Percentiles rank a stretch among this genome's conserved stretches.
Conservation (phyloP, 202 grass and related monocot species). For the Digitaria exilis region DNA sequence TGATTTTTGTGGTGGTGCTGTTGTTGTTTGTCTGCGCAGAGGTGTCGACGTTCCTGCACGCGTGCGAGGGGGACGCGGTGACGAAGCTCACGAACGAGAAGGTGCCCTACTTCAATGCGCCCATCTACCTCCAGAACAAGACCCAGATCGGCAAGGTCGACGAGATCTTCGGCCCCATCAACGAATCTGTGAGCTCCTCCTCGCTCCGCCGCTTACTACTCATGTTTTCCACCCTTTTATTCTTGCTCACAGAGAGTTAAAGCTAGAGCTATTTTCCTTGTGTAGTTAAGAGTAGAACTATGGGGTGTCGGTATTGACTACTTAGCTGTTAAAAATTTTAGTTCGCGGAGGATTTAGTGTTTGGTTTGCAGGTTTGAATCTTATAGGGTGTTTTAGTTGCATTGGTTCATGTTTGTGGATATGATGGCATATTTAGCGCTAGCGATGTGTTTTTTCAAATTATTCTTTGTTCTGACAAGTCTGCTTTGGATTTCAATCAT, state of each 20-base stretch:
- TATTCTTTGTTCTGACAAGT: not conserved
- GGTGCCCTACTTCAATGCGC: constrained; percentile 98
- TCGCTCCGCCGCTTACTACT: not conserved
- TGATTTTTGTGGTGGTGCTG: not conserved
- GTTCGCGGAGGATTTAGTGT: not conserved
- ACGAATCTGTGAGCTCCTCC: constrained; percentile 76
- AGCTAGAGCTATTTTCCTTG: not conserved
- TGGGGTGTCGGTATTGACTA: not conserved
- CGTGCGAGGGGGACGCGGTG: constrained; percentile 86
- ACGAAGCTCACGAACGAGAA: constrained; percentile 99
- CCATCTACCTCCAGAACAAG: constrained; percentile 94
- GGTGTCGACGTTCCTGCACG: constrained; percentile 89
- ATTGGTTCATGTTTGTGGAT: not conserved
- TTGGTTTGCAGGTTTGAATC: not conserved
- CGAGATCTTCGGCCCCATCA: constrained; percentile 98
- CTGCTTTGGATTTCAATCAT: not conserved
- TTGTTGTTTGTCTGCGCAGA: constrained; percentile 38
- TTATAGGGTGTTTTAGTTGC: not conserved
- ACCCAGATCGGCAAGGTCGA: constrained; percentile 97
- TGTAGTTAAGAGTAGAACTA: not conserved
- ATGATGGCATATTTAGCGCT: not conserved
- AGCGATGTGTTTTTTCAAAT: not conserved
- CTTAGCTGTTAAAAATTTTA: not conserved
- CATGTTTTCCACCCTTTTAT: not conserved
- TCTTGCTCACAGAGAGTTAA: not conserved